Evolutionary conservation across 805 yeast genomes (phyloP).

Genomic region (Candida glaebosa): DNA sequence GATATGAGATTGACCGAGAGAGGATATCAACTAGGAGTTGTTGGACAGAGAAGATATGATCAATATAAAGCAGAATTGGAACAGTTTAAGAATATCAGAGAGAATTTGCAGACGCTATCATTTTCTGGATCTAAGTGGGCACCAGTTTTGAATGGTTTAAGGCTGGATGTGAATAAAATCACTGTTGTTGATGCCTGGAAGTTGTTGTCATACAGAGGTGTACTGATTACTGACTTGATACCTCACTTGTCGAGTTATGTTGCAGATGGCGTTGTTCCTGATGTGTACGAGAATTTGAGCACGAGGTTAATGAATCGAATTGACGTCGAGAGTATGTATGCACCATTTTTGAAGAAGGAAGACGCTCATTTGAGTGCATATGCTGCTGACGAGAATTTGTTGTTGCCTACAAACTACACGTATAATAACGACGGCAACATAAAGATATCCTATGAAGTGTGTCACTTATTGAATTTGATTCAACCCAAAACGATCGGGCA

Average conservation of each 20-base stretch:
- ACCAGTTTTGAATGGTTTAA: conserved; percentile 39
- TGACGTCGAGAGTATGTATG: conserved; percentile 78
- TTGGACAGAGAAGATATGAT: conserved; percentile 55
- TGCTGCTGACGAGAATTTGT: conserved; percentile 74
- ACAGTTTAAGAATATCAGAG: conserved; percentile 42
- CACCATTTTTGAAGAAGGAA: conserved; percentile 76
- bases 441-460: conserved; percentile 71
- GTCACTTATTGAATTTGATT: conserved; percentile 61
- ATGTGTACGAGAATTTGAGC: conserved; percentile 19
- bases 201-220: conserved; percentile 55
- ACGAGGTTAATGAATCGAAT: conserved; percentile 54
- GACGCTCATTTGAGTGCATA: conserved; percentile 69
- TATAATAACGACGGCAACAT: conserved; percentile 51
- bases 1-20: conserved; percentile 73
- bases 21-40: conserved; percentile 67
- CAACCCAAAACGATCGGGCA: conserved; percentile 92
- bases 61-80: conserved; percentile 42
- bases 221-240: conserved; percentile 24
- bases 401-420: conserved; percentile 65
- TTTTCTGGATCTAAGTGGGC: conserved; percentile 66
- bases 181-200: conserved; percentile 60
- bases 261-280: conserved; percentile 20
- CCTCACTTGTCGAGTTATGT: conserved; percentile 24
- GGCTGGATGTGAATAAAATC: conserved; percentile 45
- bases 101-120: conserved; percentile 41